Evolutionary conservation across 257 asterid species (phyloP).

Genomic region (Solanum piurae): DNA sequence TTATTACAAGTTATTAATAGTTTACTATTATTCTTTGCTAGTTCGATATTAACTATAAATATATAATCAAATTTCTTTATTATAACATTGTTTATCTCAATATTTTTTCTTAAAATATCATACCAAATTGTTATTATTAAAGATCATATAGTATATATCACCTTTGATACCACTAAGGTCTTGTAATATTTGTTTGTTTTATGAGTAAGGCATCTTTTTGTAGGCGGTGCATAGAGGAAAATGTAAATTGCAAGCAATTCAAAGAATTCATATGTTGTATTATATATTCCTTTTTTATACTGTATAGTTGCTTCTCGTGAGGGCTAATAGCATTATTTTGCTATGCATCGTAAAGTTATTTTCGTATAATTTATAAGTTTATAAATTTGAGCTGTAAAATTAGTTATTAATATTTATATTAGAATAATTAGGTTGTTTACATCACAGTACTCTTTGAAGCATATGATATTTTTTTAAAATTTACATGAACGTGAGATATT

Average conservation of each 20-base stretch:
- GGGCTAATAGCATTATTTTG: not conserved
- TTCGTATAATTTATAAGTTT: not conserved
- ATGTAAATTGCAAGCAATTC: not conserved
- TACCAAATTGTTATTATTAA: not conserved
- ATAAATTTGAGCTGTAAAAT: not conserved
- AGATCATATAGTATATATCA: not conserved
- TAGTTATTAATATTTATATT: not conserved
- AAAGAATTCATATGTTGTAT: not conserved
- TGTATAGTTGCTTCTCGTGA: not conserved
- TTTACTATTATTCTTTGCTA: not conserved
- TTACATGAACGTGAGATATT: not conserved
- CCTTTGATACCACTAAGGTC: not conserved
- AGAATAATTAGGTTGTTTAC: not conserved
- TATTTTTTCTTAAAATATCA: not conserved
- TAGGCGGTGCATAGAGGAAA: not conserved
- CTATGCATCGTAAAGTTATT: not conserved
- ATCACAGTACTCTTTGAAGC: not conserved
- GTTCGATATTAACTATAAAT: not conserved
- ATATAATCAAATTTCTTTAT: not conserved
- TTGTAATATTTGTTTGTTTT: not conserved
- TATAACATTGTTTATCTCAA: not conserved
- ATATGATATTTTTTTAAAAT: accelerated
- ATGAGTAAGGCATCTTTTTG: not conserved
- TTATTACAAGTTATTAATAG: not conserved
- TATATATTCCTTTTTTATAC: not conserved